Conservation (phyloP, 768 basidiomycete species). For the Trametes cubensis region DNA sequence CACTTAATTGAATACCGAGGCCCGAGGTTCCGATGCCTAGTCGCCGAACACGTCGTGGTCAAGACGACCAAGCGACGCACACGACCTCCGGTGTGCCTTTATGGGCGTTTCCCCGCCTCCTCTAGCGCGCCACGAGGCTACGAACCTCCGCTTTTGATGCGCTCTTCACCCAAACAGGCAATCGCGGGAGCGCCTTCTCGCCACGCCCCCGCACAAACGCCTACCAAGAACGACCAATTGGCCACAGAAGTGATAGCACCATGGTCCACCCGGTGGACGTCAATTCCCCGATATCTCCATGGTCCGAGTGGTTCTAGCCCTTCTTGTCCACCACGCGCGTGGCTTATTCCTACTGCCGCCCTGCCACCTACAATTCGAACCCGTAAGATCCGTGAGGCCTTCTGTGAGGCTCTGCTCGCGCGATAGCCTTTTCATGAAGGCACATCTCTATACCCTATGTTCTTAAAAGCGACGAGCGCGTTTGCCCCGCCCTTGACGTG, state of each 20-base stretch:
- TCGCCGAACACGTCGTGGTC: neutral
- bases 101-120: neutral
- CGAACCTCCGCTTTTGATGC: slow-evolving; percentile 12
- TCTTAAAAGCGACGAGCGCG: too few species aligned
- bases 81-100: neutral
- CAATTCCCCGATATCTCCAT: neutral
- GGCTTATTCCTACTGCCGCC: too few species aligned
- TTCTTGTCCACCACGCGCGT: too few species aligned
- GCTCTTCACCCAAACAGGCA: neutral
- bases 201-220: neutral
- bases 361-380: too few species aligned
- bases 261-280: neutral
- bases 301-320: neutral
- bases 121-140: slow-evolving; percentile 14
- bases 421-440: too few species aligned
- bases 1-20: slow-evolving; percentile 9
- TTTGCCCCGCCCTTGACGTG: too few species aligned
- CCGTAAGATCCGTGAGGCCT: too few species aligned
- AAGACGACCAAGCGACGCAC: neutral
- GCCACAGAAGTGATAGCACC: neutral
- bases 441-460: too few species aligned
- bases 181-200: neutral
- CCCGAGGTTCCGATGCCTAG: slow-evolving; percentile 8
- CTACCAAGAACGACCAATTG: neutral
- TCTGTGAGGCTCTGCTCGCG: too few species aligned